Evolutionary conservation across 331 rosid genomes (phyloP).

Genomic region (Acacia pycnantha): DNA sequence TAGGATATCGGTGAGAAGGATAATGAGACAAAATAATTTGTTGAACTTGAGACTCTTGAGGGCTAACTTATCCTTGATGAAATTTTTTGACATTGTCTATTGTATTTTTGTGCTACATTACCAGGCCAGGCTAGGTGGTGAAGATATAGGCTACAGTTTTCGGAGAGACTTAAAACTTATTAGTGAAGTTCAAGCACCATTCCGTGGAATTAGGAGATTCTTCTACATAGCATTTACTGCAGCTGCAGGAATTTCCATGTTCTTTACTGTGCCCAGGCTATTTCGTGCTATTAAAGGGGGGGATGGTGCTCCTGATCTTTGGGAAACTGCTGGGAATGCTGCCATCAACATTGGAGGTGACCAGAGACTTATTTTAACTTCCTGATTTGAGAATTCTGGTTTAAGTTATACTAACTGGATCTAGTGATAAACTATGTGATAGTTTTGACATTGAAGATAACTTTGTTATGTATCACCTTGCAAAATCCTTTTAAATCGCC

Average conservation of each 20-base stretch:
- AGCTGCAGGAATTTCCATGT: constrained; percentile 89
- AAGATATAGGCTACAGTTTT: constrained; percentile 88
- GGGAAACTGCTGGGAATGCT: constrained; percentile 86
- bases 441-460: constrained; percentile 21
- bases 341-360: constrained; percentile 93
- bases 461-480: not conserved
- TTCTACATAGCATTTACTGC: constrained; percentile 80
- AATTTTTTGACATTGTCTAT: not conserved
- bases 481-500: constrained; percentile 27
- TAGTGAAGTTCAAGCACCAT: constrained; percentile 99
- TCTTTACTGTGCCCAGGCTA: constrained; percentile 75
- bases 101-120: constrained; percentile 20
- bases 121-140: constrained; percentile 96
- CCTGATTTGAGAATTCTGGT: constrained; percentile 28
- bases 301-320: constrained; percentile 79
- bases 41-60: not conserved
- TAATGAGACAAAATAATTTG: not conserved
- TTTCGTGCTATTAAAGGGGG: constrained; percentile 72
- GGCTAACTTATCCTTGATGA: constrained; percentile 15
- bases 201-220: constrained; percentile 92
- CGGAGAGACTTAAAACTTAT: constrained; percentile 98
- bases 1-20: not conserved
- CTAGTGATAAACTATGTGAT: not conserved
- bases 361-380: constrained; percentile 26
- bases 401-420: not conserved